Base-by-base conservation (phyloP, 805 yeast genomes). In the Cyberlindnera japonica region DNA sequence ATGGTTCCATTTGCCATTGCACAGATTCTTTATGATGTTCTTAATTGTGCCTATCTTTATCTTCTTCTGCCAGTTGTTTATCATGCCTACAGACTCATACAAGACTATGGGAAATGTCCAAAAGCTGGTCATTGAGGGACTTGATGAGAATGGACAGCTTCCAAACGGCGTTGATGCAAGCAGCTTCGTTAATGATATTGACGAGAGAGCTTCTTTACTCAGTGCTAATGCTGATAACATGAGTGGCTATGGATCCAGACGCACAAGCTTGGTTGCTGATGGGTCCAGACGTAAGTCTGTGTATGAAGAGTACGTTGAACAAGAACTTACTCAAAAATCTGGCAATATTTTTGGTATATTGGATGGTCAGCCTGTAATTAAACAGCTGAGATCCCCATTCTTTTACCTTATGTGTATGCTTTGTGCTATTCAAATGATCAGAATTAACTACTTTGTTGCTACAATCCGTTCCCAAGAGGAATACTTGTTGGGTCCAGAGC, bases 391-490 rank as follows among this genome's bases (percentile, higher is more conserved):
- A 33, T 59, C 66, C 7, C 67, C 83, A 4, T 88, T 96, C 93
- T 91, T 89, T 59, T 55, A 71, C 35, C 63, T 89, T 41, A 83
- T 88, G 84, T 75, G 86, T 19, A 56, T 77, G 2, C 86, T 89
- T 61, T 84, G 96, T 6, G 75, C 90, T 3, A 74, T 90, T 42
- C 95, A 88, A 61, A 90, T 90, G 96, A 71, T 91, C 32, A 72
- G 97, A 59, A 82, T 90, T 51, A 90, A 90, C 66, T 91, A 86
- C 62, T 91, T 88, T 62, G 93, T 90, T 40, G 97, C 96, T 8
- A 87, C 97, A 2, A 69, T 90, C 25, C 76, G 79, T 54, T 68
- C 95, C 0, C 97, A 90, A 65, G 95, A 88, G 68, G 72, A 72
- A 19, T 91, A 69, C 56, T 71, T 89, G 45, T 69, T 88, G 40